Base-by-base conservation (phyloP, 805 yeast genomes). In the Candida verbasci region DNA sequence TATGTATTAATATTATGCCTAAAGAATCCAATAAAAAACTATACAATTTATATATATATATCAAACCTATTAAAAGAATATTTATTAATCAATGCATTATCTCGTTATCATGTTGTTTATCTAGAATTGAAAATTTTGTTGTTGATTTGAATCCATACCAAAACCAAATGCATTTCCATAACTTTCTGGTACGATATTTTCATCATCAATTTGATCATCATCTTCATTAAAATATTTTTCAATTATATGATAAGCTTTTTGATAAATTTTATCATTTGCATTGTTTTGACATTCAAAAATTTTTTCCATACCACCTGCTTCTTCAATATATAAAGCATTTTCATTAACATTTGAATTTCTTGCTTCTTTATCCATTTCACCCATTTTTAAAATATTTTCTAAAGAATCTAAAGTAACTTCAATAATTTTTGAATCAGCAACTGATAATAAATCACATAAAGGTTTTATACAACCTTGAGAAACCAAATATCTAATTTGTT, bases 261-360 rank as follows among this genome's bases (percentile, higher is more conserved):
- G 78, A 65, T 93, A 93, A 55, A 93, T 86, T 56, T 82, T 86
- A 58, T 91, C 94, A 64, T 91, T 93, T 55, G 80, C 86, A 65
- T 86, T 88, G 58, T 75, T 78, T 72, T 93, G 98, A 59, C 95
- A 85, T 43, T 86, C 87, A 62, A 84, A 83, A 52, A 93, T 91
- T 70, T 86, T 89, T 62, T 93, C 97, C 80, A 88, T 83, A 45
- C 98, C 98, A 52, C 97, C 97, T 29, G 97, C 97, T 61, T 91
- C 97, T 68, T 93, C 98, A 56, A 93, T 85, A 66, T 66, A 87
- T 44, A 88, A 74, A 18, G 97, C 96, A 57, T 89, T 83, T 60
- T 85, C 86, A 65, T 93, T 93, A 52, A 80, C 73, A 34, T 72
- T 62, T 12, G 80, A 59, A 39, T 83, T 85, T 41, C 76, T 72